phyloP scores from a whole-genome alignment of 2,329 filamentous ascomycete species.

The Colletotrichum gigasporum region DNA sequence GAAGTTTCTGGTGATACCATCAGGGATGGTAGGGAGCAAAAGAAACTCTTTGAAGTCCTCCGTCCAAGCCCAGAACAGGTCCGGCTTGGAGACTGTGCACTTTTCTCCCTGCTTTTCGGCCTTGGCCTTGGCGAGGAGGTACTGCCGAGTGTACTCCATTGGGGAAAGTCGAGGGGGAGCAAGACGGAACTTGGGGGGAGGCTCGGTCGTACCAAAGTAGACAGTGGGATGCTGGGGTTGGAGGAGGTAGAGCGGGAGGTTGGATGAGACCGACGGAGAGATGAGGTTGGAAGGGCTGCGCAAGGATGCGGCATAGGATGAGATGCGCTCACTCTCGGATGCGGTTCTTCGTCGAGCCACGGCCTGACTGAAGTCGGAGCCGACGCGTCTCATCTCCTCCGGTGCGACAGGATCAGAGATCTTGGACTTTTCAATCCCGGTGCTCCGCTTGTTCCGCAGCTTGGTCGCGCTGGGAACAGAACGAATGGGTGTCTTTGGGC shows the following conservation, averaged over 20 bases:
- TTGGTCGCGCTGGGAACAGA: constrained; percentile 18
- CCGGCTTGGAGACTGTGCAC: constrained; percentile 42
- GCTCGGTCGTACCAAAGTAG: constrained; percentile 18
- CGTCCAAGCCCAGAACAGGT: constrained; percentile 46
- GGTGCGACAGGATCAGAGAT: constrained; percentile 26
- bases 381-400: constrained; percentile 22
- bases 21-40: constrained; percentile 45
- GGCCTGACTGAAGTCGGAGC: constrained; percentile 7
- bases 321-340: not conserved
- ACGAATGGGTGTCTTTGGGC: constrained; percentile 2
- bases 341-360: not conserved
- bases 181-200: constrained; percentile 20
- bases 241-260: constrained; percentile 22
- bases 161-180: constrained; percentile 43
- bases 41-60: constrained; percentile 44
- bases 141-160: constrained; percentile 50
- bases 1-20: constrained; percentile 33
- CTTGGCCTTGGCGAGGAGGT: constrained; percentile 44
- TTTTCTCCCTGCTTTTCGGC: constrained; percentile 37
- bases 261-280: constrained; percentile 8
- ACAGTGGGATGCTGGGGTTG: constrained; percentile 24
- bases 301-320: not conserved
- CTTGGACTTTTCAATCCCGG: constrained; percentile 19
- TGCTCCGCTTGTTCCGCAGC: constrained; percentile 27
- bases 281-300: constrained; percentile 23